Evolutionary conservation across 2,329 filamentous ascomycete species (phyloP).

Genomic region (Onygenales sp.): DNA sequence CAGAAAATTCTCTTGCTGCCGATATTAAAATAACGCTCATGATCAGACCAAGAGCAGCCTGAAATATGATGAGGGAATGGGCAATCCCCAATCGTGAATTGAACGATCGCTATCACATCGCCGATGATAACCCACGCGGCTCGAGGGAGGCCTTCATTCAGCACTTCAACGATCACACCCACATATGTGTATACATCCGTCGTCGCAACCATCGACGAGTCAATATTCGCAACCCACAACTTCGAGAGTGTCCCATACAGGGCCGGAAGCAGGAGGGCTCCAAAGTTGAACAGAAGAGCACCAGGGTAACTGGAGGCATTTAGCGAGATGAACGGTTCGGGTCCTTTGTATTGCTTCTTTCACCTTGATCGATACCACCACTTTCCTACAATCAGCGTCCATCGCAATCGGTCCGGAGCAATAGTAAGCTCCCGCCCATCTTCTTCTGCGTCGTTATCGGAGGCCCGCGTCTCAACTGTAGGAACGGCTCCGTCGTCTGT

Average conservation of each 20-base stretch:
- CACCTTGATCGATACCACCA: neutral
- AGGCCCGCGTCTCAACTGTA: neutral
- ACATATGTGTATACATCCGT: constrained; percentile 64
- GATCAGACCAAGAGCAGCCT: constrained; percentile 47
- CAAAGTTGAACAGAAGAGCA: constrained; percentile 53
- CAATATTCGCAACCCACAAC: constrained; percentile 61
- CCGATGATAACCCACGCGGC: constrained; percentile 61
- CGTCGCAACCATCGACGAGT: constrained; percentile 52
- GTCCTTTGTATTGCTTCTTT: neutral
- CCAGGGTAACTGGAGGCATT: constrained; percentile 41
- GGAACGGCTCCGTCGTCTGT: neutral
- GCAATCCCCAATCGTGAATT: constrained; percentile 48
- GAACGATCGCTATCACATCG: constrained; percentile 46
- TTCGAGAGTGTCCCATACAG: constrained; percentile 60
- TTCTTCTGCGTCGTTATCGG: neutral
- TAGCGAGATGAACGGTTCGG: neutral
- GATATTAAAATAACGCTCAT: constrained; percentile 52
- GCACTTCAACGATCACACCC: constrained; percentile 53
- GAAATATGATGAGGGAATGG: constrained; percentile 48
- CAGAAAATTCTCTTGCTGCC: constrained; percentile 46
- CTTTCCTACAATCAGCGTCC: neutral
- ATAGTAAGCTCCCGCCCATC: neutral
- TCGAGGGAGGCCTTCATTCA: constrained; percentile 64
- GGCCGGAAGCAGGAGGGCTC: constrained; percentile 55
- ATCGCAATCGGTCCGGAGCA: neutral